Evolutionary conservation across 208 protist species (phyloP).

Genomic region (Trypanosoma scelopori): DNA sequence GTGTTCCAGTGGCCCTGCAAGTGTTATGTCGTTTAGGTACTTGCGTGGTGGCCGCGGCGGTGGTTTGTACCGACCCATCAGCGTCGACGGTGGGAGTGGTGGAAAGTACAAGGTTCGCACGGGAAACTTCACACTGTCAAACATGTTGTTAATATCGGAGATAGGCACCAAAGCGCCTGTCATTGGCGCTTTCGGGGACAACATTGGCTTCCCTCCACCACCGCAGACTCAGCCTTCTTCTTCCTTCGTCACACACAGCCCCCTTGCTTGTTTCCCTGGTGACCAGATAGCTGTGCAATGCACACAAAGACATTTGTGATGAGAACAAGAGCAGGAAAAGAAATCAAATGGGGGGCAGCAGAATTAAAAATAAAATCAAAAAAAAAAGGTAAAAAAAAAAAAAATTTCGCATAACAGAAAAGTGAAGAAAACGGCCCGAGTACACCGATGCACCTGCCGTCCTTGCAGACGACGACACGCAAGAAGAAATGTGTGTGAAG

Average conservation of each 20-base stretch:
- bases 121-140: conserved; percentile 68
- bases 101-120: conserved; percentile 63
- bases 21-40: conserved; percentile 54
- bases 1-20: conserved; percentile 61
- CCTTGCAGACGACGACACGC: background rate
- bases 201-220: conserved; percentile 9
- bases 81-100: conserved; percentile 57
- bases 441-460: background rate
- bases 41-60: conserved; percentile 39
- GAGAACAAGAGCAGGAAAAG: background rate
- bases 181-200: background rate
- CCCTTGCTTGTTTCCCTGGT: background rate
- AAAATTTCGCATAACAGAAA: background rate
- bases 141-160: conserved; percentile 23
- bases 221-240: background rate
- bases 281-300: background rate
- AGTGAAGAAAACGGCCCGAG: background rate
- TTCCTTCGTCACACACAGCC: background rate
- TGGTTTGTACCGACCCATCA: conserved; percentile 56
- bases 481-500: too few relatives aligned
- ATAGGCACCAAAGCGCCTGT: conserved; percentile 8
- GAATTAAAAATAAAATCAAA: too few relatives aligned
- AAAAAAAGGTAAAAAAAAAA: too few relatives aligned
- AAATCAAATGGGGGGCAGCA: too few relatives aligned
- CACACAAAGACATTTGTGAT: background rate